These are phyloP conservation scores for Wickerhamiella australiensis DNA, from an alignment of 805 yeast genomes.

Conservation along the genomic window DNA sequence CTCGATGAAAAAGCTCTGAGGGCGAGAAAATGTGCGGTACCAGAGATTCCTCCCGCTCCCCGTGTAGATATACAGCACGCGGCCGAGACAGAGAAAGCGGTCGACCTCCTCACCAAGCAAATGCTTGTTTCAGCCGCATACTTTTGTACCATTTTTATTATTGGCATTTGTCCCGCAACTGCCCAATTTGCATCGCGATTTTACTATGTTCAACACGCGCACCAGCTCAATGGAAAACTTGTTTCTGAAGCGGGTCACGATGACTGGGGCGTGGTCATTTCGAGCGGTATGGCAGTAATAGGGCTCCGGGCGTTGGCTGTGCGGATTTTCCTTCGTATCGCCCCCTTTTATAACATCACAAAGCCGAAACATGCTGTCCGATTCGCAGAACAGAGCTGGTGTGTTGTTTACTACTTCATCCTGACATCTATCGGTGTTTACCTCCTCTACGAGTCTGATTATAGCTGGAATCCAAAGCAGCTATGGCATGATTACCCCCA, in stretches of 20 bases:
- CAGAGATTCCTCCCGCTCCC: constrained; percentile 5
- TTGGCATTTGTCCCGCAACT: constrained; percentile 2
- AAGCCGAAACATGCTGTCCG: constrained; percentile 45
- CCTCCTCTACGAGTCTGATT: constrained; percentile 46
- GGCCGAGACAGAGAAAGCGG: background rate
- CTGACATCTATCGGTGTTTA: constrained; percentile 47
- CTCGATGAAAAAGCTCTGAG: background rate
- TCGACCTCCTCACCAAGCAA: constrained; percentile 3
- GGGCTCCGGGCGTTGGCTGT: constrained; percentile 18
- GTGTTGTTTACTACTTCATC: constrained; percentile 43
- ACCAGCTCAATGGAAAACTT: background rate
- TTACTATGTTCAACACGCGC: constrained; percentile 3
- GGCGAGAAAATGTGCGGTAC: background rate
- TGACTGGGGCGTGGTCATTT: constrained; percentile 9
- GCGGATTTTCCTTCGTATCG: constrained; percentile 10
- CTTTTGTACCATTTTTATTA: constrained; percentile 5
- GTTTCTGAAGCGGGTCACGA: constrained; percentile 6
- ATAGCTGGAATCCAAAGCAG: constrained; percentile 44
- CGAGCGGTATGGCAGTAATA: constrained; percentile 12
- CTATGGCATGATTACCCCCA: constrained; percentile 69
- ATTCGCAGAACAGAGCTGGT: constrained; percentile 85
- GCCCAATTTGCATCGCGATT: constrained; percentile 1
- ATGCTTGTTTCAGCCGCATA: constrained; percentile 9
- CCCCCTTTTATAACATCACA: constrained; percentile 30
- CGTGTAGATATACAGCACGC: background rate